Evolutionary conservation across 208 protist species (phyloP), one percentile per base, ranked within the genome.

Genomic region (Jaenimonas drosophilae): DNA sequence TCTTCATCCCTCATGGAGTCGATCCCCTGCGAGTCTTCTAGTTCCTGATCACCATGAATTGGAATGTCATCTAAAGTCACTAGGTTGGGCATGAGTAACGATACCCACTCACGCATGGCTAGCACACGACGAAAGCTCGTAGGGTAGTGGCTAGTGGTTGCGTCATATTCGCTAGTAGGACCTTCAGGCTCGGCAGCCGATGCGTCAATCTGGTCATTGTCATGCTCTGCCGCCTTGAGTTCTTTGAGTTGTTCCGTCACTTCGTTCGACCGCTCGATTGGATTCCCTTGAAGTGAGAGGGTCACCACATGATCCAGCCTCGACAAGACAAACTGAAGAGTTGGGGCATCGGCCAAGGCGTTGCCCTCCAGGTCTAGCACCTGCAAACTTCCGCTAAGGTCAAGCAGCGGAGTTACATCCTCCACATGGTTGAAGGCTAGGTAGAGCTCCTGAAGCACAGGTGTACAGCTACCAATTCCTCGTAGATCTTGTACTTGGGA

Each of bases 331-430:
- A 57, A 37, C 23, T 51, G 31, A 21, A 82, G 50, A 24, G 46
- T 37, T 6, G 17, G 33, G 17, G 33, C 47, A 41, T 81, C 71
- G 2, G 42, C 49, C 26, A 95, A 53, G 17, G 72, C 41, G 57
- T 95, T 95, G 41, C 75, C 87, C 52, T 95, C 83, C 25, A 92
- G 50, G 31, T 95, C 88, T 2, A 92, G 65, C 30, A 92, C 81
- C 40, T 88, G 54, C 17, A 95, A 62, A 27, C 73, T 81, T 31
- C 67, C 65, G 23, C 64, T 69, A 17, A 90, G 33, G 27, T 75
- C 76, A 29, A 79, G 54, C 12, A 92, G 46, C 9, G 72, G 73
- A 0, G 62, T 59, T 2, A 88, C 50, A 51, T 91, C 71, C 1
- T 29, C 31, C 6, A 95, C 43, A 19, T 38, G 40, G 46, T 95